Percentiles rank a stretch among this genome's conserved stretches.
These are phyloP conservation scores for Chrysanthemum lavandulifolium DNA, from an alignment of 129 eudicot genomes.

Conservation along the genomic window DNA sequence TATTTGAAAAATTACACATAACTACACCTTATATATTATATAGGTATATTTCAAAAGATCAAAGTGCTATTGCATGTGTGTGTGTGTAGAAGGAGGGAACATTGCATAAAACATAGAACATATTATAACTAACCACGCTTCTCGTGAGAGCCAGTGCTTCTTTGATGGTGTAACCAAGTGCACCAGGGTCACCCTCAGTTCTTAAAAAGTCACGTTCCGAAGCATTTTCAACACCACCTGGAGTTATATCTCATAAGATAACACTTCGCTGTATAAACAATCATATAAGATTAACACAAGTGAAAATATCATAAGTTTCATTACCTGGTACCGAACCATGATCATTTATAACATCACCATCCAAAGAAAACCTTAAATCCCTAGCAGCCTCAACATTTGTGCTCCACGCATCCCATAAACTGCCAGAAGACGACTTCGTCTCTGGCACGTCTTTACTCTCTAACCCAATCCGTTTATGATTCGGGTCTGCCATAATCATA, in stretches of 20 bases:
- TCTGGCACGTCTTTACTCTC: constrained; percentile 30
- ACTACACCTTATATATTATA: not conserved
- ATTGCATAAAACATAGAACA: not conserved
- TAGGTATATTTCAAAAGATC: not conserved
- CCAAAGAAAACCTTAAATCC: constrained; percentile 76
- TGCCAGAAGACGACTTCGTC: constrained; percentile 33
- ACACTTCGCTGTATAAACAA: not conserved
- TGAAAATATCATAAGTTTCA: constrained; percentile 18
- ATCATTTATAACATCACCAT: constrained; percentile 61
- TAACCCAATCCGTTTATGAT: constrained; percentile 20
- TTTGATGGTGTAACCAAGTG: constrained; percentile 93
- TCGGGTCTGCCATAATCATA: constrained; percentile 21
- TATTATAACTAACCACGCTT: constrained; percentile 69
- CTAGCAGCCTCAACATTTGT: constrained; percentile 80
- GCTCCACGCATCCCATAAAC: constrained; percentile 84
- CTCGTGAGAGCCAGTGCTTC: constrained; percentile 84
- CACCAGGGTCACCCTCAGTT: constrained; percentile 96
- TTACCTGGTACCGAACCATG: constrained; percentile 29
- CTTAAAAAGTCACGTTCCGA: constrained; percentile 80
- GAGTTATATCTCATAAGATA: constrained; percentile 14
- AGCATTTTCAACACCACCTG: constrained; percentile 67
- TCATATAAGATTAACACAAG: constrained; percentile 13
- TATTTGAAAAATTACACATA: not conserved
- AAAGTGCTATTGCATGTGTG: not conserved
- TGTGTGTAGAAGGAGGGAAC: not conserved